Percentiles rank a stretch among this genome's conserved stretches.
phyloP scores from a whole-genome alignment of 2,329 filamentous ascomycete genomes.

The Calonectria henricotiae region DNA sequence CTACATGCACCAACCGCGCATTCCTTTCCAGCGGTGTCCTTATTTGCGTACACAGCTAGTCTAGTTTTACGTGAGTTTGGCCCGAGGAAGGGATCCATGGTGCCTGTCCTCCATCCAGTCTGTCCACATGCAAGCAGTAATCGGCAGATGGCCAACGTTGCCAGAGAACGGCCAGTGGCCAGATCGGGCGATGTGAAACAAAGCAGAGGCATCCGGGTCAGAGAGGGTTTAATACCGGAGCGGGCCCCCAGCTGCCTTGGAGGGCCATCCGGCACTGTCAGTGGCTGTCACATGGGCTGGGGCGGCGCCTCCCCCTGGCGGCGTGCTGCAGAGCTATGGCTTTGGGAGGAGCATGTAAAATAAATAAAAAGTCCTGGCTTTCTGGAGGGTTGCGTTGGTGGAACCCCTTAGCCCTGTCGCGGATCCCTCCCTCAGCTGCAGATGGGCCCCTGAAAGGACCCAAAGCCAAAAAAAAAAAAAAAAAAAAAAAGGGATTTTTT shows the following conservation, averaged over 20 bases:
- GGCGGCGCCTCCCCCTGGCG: constrained; percentile 51
- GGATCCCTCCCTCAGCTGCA: constrained; percentile 51
- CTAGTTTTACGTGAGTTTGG: background rate
- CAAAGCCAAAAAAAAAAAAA: constrained; percentile 16
- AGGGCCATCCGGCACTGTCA: constrained; percentile 39
- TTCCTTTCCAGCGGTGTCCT: background rate
- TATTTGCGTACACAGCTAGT: constrained; percentile 4
- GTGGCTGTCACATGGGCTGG: constrained; percentile 44
- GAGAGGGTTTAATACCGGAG: constrained; percentile 14
- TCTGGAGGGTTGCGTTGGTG: constrained; percentile 10
- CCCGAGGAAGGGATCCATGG: constrained; percentile 10
- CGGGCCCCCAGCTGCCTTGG: constrained; percentile 20
- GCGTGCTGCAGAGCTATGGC: constrained; percentile 36
- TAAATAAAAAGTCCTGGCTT: background rate
- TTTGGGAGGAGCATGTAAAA: constrained; percentile 10
- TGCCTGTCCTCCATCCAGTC: constrained; percentile 5
- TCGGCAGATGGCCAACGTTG: constrained; percentile 34
- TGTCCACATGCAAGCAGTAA: constrained; percentile 32
- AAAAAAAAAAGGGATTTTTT: background rate
- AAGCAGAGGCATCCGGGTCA: constrained; percentile 22
- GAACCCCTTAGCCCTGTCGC: constrained; percentile 42
- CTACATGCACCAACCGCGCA: background rate
- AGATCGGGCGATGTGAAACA: constrained; percentile 51
- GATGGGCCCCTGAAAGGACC: constrained; percentile 31
- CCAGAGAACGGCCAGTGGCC: constrained; percentile 17